phyloP scores from a whole-genome alignment of 2,329 filamentous ascomycete genomes.

The Fusarium devonianum region DNA sequence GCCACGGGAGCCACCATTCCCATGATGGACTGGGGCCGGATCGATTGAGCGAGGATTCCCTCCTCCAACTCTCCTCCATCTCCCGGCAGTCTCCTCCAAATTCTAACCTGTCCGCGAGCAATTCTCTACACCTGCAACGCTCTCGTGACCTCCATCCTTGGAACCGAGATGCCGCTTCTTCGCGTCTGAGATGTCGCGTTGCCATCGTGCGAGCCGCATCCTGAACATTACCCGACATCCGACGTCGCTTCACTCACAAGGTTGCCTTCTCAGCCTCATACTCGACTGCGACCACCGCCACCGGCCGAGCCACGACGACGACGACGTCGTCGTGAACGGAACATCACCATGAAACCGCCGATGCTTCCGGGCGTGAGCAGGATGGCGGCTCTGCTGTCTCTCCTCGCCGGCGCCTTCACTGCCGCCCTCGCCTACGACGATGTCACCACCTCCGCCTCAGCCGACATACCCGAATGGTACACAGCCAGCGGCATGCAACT shows the following conservation, averaged over 20 bases:
- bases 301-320: background rate
- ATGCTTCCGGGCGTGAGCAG: conserved; percentile 15
- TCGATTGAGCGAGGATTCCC: background rate
- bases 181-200: conserved; percentile 29
- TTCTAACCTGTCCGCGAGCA: background rate
- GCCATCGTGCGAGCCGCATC: conserved; percentile 21
- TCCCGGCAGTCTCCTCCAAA: background rate
- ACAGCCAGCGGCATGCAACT: conserved; percentile 52
- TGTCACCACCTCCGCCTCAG: conserved; percentile 46
- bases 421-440: conserved; percentile 45
- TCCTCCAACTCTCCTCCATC: conserved; percentile 9
- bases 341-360: conserved; percentile 20
- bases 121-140: conserved; percentile 1
- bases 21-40: background rate
- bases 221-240: conserved; percentile 23
- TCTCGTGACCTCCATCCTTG: conserved; percentile 1
- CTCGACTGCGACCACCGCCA: background rate
- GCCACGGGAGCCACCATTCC: background rate
- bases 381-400: conserved; percentile 21
- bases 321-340: too few relatives aligned
- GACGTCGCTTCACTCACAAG: conserved; percentile 17
- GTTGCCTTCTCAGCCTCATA: conserved; percentile 10
- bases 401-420: conserved; percentile 41
- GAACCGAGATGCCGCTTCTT: conserved; percentile 28
- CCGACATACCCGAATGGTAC: conserved; percentile 50